Evolutionary conservation across 257 asterid genomes (phyloP), one percentile per base, ranked within the genome.

Genomic region (Lavandula angustifolia): DNA sequence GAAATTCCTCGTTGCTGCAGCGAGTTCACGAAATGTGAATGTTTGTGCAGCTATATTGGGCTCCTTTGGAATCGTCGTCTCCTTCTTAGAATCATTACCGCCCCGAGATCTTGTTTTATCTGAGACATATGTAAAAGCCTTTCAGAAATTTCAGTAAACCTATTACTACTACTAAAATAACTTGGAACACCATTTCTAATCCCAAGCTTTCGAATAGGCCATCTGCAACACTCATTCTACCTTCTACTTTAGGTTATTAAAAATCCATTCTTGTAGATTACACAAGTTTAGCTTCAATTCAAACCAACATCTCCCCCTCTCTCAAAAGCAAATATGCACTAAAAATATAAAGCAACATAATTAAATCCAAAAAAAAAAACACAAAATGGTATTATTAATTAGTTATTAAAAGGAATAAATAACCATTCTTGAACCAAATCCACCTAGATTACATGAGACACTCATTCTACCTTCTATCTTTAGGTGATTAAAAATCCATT

Each of bases 11-110:
- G 99, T 90, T 42, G 95, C 98, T 78, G 86, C 76, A 50, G 89
- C 92, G 70, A 94, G 96, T 72, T 90, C 96, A 53, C 89, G 95
- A 61, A 87, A 85, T 48, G 95, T 87, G 84, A 94, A 94, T 54
- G 84, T 83, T 72, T 86, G 95, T 12, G 98, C 95, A 59, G 96
- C 91, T 74, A 85, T 89, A 75, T 89, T 79, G 51, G 96, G 73
- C 64, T 90, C 96, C 65, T 89, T 86, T 38, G 80, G 79, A 63
- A 76, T 62, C 46, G 83, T 16, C 41, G 74, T 60, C 69, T 89
- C 97, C 76, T 84, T 89, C 85, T 81, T 87, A 51, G 87, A 60
- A 62, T 92, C 96, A 76, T 54, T 82, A 60, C 75, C 68, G 62
- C 71, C 66, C 54, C 79, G 80, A 56, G 90, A 78, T 66, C 81